Evolutionary conservation across 2,329 filamentous ascomycete genomes (phyloP), one percentile per base, ranked within the genome.

Genomic region (Neonectria hederae): DNA sequence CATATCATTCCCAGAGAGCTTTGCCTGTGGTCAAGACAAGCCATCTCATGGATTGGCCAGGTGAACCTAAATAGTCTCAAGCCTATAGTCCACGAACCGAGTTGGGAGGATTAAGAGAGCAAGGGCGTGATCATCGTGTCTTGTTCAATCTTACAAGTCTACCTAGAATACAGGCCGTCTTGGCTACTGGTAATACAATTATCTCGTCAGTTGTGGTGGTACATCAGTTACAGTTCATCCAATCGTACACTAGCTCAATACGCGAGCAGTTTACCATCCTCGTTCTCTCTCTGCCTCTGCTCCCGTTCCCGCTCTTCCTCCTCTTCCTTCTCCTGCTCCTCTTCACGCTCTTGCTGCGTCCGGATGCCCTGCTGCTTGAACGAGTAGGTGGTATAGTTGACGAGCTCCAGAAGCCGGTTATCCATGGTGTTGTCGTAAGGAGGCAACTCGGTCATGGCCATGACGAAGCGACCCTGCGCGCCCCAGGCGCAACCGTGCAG

Each of bases 401-500:
- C 43, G 2, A 63, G 52, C 13, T 49, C 46, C 38, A 64, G 65
- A 13, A 81, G 30, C 1, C 76, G 73, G 5, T 67, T 46, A 62
- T 67, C 62, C 72, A 66, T 17, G 30, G 62, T 26, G 19, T 67
- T 72, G 62, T 80, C 77, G 40, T 78, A 81, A 2, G 77, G 77
- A 11, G 77, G 73, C 17, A 72, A 67, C 32, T 80, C 75, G 72
- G 78, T 77, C 72, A 80, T 76, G 46, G 76, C 78, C 76, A 76
- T 78, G 21, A 79, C 79, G 62, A 81, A 79, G 1, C 73, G 73
- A 0, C 79, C 79, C 63, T 80, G 79, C 0, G 73, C 73, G 14
- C 79, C 79, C 74, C 76, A 76, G 0, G 76, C 69, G 48, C 78
- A 80, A 1, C 70, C 73, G 8, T 79, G 75, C 22, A 80, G 35